Base-by-base conservation (phyloP, 2,329 filamentous ascomycete species). In the Botrytis hyacinthi region DNA sequence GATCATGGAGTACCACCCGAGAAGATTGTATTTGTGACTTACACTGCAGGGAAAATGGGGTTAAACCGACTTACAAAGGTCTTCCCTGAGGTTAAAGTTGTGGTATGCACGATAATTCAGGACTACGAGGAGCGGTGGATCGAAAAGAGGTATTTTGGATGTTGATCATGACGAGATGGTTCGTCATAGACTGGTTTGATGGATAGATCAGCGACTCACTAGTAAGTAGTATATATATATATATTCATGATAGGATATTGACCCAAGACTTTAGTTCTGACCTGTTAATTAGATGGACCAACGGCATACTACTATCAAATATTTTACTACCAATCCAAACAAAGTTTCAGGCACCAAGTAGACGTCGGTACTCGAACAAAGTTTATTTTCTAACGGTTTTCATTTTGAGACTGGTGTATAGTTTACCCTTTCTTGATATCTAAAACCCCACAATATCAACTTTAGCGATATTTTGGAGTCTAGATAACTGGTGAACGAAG, bases 11-110 rank as follows among this genome's bases (percentile, higher is more conserved):
- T 98, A 10, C 84, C 89, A 9, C 91, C 96, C 80, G 89, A 93
- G 63, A 91, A 87, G 76, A 97, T 99, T 76, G 93, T 98, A 48
- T 91, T 98, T 81, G 95, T 97, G 57, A 97, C 95, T 5, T 98
- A 97, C 81, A 92, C 94, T 76, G 95, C 95, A 5, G 95, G 95
- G 14, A 90, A 90, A 76, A 89, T 93, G 78, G 96, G 95, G 0
- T 82, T 98, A 75, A 94, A 96, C 80, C 87, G 96, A 76, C 84
- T 99, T 78, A 92, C 93, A 75, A 93, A 91, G 73, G 96, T 97
- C 4, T 99, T 96, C 79, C 94, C 96, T 0, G 90, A 91, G 7
- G 91, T 98, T 67, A 92, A 91, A 70, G 92, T 97, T 29, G 94
- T 98, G 29, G 91, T 97, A 42, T 93, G 93, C 77, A 91, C 91